Evolutionary conservation across 805 yeast genomes (phyloP), one percentile per base, ranked within the genome.

Genomic region (Candida ficus): DNA sequence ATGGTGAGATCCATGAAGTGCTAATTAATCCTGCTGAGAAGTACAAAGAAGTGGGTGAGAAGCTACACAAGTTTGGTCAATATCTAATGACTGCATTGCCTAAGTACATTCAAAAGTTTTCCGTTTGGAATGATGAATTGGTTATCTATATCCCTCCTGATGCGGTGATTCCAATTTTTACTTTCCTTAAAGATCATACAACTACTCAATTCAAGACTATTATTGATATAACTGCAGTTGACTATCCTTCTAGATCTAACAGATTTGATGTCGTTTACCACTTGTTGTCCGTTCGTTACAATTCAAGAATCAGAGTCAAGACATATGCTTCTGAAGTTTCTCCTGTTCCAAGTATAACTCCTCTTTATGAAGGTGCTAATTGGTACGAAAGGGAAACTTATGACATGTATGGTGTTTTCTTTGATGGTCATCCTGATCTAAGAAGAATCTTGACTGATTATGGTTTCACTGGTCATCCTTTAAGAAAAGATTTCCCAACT

Each of bases 361-460:
- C 78, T 13, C 55, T 87, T 38, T 85, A 64, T 61, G 78, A 80
- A 59, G 95, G 95, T 44, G 83, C 88, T 48, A 86, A 87, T 67
- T 87, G 95, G 95, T 83, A 76, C 61, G 95, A 87, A 67, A 76
- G 95, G 61, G 95, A 87, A 63, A 79, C 93, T 12, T 87, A 83
- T 61, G 95, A 87, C 61, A 70, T 87, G 76, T 87, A 76, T 60
- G 95, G 95, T 32, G 76, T 87, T 44, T 85, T 85, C 64, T 87
- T 87, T 57, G 91, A 83, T 64, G 86, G 83, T 45, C 95, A 87
- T 63, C 95, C 95, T 6, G 95, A 86, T 63, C 71, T 86, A 58
- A 79, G 95, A 67, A 75, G 95, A 67, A 85, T 86, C 62, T 75
- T 86, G 79, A 86, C 95, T 41, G 95, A 86, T 65, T 86, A 86